Evolutionary conservation across 768 basidiomycete genomes (phyloP).

Genomic region (Scleroderma citrinum): DNA sequence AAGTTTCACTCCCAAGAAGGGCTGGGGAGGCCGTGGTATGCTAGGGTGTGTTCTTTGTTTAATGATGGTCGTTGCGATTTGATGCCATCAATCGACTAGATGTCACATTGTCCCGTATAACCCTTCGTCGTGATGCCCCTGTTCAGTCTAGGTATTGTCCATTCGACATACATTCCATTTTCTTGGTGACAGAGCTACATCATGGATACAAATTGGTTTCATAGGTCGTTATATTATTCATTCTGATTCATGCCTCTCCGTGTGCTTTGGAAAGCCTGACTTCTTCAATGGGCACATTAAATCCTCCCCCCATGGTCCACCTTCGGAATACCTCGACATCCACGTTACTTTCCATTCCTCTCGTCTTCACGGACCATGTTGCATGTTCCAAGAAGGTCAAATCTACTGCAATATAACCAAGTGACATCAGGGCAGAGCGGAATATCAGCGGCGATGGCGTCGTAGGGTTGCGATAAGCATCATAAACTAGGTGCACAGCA

Average conservation of each 20-base stretch:
- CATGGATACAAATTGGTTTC: constrained; percentile 12
- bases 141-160: too few species aligned
- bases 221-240: constrained; percentile 14
- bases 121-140: constrained; percentile 8
- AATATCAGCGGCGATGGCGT: constrained; percentile 41
- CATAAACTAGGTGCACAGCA: constrained; percentile 36
- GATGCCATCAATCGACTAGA: constrained; percentile 26
- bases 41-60: constrained; percentile 54
- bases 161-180: not conserved
- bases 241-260: constrained; percentile 4
- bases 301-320: constrained; percentile 42
- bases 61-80: not conserved
- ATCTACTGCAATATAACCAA: constrained; percentile 49
- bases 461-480: constrained; percentile 33
- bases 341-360: constrained; percentile 26
- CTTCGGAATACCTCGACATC: constrained; percentile 50
- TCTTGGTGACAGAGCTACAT: not conserved
- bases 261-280: constrained; percentile 7
- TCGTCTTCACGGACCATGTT: constrained; percentile 43
- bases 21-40: constrained; percentile 86
- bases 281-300: constrained; percentile 23
- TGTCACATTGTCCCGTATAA: constrained; percentile 57
- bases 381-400: constrained; percentile 65
- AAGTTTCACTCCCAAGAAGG: constrained; percentile 59
- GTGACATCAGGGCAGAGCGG: constrained; percentile 52